Percentiles rank a stretch among this genome's conserved stretches.
phyloP scores from a whole-genome alignment of 2,329 filamentous ascomycete species.

The Penicillium sp. region DNA sequence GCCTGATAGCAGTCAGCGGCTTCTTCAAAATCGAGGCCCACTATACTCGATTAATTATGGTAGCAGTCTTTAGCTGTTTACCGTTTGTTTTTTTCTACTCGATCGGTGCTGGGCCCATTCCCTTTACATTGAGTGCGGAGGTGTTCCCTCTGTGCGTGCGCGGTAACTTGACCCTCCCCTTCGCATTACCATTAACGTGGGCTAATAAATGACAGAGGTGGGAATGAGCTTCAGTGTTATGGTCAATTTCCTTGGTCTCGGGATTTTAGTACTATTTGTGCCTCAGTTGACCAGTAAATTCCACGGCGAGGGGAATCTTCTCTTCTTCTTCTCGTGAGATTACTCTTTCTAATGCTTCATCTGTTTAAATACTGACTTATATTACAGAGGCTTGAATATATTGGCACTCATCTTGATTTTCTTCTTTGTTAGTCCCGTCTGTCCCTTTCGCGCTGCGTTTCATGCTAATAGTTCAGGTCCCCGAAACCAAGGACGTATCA shows the following conservation, averaged over 20 bases:
- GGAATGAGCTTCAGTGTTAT: constrained; percentile 29
- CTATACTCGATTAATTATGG: background rate
- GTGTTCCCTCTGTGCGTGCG: constrained; percentile 25
- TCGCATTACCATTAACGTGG: background rate
- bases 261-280: constrained; percentile 20
- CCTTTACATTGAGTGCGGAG: constrained; percentile 25
- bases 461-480: constrained; percentile 11
- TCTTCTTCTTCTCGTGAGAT: constrained; percentile 2
- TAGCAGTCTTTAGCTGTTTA: background rate
- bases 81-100: background rate
- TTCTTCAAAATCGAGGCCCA: background rate
- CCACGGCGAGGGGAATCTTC: background rate
- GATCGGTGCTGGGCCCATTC: constrained; percentile 40
- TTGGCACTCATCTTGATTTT: background rate
- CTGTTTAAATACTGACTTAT: background rate
- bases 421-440: background rate
- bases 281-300: constrained; percentile 9
- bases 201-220: constrained; percentile 13
- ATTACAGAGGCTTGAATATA: background rate
- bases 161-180: constrained; percentile 7
- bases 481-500: constrained; percentile 5
- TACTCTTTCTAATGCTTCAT: background rate
- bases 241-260: constrained; percentile 24
- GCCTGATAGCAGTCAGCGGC: background rate
- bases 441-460: background rate